A percentile compares a stretch with the other conserved stretches of the same genome.
These are phyloP conservation scores for Cystofilobasidium capitatum DNA, from an alignment of 768 basidiomycete species.

Conservation along the genomic window DNA sequence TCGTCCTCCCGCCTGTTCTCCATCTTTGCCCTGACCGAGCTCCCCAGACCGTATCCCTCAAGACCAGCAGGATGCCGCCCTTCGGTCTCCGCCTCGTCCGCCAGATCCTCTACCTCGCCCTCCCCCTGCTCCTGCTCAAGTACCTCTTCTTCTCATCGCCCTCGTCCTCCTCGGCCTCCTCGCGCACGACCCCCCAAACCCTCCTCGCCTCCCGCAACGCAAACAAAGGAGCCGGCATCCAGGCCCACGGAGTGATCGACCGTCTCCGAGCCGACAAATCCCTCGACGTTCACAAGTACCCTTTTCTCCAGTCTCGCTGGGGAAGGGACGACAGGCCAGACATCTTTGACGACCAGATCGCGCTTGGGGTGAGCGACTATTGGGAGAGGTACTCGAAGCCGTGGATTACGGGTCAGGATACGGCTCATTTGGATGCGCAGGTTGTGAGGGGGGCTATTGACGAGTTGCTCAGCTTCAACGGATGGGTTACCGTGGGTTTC, in stretches of 20 bases:
- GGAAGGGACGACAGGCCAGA: conserved; percentile 70
- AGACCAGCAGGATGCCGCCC: background rate
- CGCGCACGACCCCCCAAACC: conserved; percentile 29
- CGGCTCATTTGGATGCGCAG: conserved; percentile 80
- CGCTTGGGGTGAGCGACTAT: conserved; percentile 70
- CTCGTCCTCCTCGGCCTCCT: conserved; percentile 20
- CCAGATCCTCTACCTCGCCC: background rate
- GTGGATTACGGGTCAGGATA: conserved; percentile 73
- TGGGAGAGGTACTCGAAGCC: conserved; percentile 90
- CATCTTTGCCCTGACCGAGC: no score
- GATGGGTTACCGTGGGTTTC: conserved; percentile 67
- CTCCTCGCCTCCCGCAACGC: conserved; percentile 35
- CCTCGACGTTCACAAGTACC: conserved; percentile 78
- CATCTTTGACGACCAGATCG: conserved; percentile 63
- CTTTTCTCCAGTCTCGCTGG: conserved; percentile 75
- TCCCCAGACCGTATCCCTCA: background rate
- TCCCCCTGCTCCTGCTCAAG: background rate
- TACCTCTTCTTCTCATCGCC: conserved; percentile 15
- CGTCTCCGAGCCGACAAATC: conserved; percentile 58
- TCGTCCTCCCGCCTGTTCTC: background rate
- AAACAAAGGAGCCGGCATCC: conserved; percentile 38
- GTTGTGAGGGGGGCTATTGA: conserved; percentile 82
- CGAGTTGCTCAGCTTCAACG: conserved; percentile 86
- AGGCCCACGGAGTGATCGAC: conserved; percentile 56
- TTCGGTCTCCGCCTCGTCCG: background rate